phyloP scores from a whole-genome alignment of 1,284 basidiomycete genomes.

The Ustilago shanxiensis region DNA sequence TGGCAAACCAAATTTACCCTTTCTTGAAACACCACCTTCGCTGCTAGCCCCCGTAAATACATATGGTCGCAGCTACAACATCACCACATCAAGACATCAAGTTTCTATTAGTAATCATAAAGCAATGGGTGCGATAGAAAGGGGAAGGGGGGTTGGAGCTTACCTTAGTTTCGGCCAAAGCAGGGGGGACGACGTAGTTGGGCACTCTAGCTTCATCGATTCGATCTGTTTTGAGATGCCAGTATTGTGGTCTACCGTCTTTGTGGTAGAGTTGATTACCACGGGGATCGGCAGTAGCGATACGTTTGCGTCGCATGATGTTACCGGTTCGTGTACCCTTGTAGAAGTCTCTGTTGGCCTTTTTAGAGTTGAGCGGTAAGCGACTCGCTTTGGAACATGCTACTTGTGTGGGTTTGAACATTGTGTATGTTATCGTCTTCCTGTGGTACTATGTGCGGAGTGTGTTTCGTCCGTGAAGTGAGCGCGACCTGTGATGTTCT shows the following conservation, averaged over 20 bases:
- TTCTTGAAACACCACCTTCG: slow-evolving; percentile 56
- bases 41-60: slow-evolving; percentile 54
- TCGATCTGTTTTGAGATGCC: slow-evolving; percentile 60
- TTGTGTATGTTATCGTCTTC: slow-evolving; percentile 7
- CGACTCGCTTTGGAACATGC: slow-evolving; percentile 65
- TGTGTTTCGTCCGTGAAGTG: too few relatives aligned
- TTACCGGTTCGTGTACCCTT: slow-evolving; percentile 69
- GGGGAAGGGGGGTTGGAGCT: slow-evolving; percentile 6
- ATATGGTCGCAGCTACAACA: slow-evolving; percentile 60
- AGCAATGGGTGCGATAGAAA: not conserved
- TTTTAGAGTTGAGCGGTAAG: slow-evolving; percentile 67
- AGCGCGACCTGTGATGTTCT: too few relatives aligned
- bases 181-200: slow-evolving; percentile 66
- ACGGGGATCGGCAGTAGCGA: slow-evolving; percentile 59
- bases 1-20: slow-evolving; percentile 56
- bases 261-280: slow-evolving; percentile 61
- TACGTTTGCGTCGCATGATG: slow-evolving; percentile 66
- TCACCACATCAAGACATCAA: not conserved
- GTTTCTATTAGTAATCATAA: not conserved
- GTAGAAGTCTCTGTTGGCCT: slow-evolving; percentile 69
- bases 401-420: slow-evolving; percentile 60
- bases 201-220: slow-evolving; percentile 65
- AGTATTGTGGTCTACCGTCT: slow-evolving; percentile 53
- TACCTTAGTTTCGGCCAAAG: slow-evolving; percentile 62
- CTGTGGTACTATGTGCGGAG: not conserved